Evolutionary conservation across 495 filamentous ascomycete species (phyloP).

Genomic region (Glonium stellatum): DNA sequence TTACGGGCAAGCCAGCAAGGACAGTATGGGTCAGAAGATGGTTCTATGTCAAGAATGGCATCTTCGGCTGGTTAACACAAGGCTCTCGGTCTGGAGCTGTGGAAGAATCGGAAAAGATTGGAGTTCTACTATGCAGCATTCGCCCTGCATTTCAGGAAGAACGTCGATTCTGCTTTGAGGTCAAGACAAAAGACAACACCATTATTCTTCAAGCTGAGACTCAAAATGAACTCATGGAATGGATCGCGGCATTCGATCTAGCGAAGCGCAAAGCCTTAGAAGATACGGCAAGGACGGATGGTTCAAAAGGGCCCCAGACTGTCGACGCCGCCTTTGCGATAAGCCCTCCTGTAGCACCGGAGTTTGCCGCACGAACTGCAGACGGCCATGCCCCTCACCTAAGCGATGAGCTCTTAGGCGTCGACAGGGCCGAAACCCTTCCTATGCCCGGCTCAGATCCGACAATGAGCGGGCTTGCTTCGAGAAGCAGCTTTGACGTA

Average conservation of each 20-base stretch:
- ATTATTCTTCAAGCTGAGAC: conserved; percentile 90
- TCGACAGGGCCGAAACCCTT: conserved; percentile 59
- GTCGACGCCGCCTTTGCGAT: conserved; percentile 87
- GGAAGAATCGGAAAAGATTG: conserved; percentile 91
- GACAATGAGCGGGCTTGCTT: conserved; percentile 35
- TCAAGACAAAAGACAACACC: conserved; percentile 93
- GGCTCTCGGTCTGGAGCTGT: conserved; percentile 77
- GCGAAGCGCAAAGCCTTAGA: conserved; percentile 90
- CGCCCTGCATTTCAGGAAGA: conserved; percentile 89
- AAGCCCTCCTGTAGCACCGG: conserved; percentile 76
- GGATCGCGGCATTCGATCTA: conserved; percentile 85
- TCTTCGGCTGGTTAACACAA: conserved; percentile 94
- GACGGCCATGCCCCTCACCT: conserved; percentile 59
- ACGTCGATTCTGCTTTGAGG: conserved; percentile 92
- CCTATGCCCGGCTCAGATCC: conserved; percentile 58
- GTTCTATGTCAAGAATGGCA: conserved; percentile 91
- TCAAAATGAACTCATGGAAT: conserved; percentile 79
- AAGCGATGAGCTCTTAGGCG: conserved; percentile 46
- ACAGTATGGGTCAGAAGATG: conserved; percentile 83
- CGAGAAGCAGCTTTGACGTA: conserved; percentile 69
- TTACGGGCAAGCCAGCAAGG: conserved; percentile 80
- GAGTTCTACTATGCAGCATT: conserved; percentile 86
- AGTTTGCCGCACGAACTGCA: conserved; percentile 71
- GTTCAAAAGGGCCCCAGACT: conserved; percentile 45
- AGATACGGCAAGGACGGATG: conserved; percentile 57